Evolutionary conservation across 805 yeast species (phyloP), one percentile per base, ranked within the genome.

Genomic region (Saturnispora zaruensis): DNA sequence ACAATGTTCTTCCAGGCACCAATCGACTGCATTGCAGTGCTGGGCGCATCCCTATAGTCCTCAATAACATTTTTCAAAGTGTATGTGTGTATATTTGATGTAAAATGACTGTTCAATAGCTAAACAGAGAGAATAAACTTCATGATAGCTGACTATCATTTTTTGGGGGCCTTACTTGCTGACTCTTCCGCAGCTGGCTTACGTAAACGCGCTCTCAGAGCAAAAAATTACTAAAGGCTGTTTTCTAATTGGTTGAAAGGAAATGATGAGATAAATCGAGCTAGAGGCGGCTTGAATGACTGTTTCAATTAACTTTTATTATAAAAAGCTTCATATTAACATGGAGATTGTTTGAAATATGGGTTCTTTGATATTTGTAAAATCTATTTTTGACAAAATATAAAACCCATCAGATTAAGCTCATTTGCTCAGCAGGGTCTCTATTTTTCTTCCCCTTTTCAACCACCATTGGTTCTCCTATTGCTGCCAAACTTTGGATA

Each of bases 401-500:
- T n/a, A n/a, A n/a, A n/a, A n/a, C n/a, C n/a, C n/a, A 8, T 28
- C 5, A 4, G 14, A 28, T 11, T 11, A 9, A 9, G 46, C 46
- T 44, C 46, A 44, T 44, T 5, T 44, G 46, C 46, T 44, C 46
- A 44, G 26, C 40, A 20, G 30, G n/a, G 11, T 32, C 18, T 38
- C 14, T 5, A 34, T 33, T 32, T 28, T 28, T 28, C 13, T 28
- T 3, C 13, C 32, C 13, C 14, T 8, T 11, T 28, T 28, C 9
- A 11, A 28, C 9, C 13, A 13, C 14, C 13, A 1, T 13, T 8
- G 13, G 32, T 28, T 5, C 32, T 13, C 9, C 14, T 28, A 28
- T 8, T 13, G 32, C 6, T 28, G 13, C 32, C 3, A 8, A 8
- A 13, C 13, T 28, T 28, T 28, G n/a, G 32, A 7, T 3, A 14